These are phyloP conservation scores for Xylaria sp. DNA, from an alignment of 2,329 filamentous ascomycete species.

Conservation along the genomic window DNA sequence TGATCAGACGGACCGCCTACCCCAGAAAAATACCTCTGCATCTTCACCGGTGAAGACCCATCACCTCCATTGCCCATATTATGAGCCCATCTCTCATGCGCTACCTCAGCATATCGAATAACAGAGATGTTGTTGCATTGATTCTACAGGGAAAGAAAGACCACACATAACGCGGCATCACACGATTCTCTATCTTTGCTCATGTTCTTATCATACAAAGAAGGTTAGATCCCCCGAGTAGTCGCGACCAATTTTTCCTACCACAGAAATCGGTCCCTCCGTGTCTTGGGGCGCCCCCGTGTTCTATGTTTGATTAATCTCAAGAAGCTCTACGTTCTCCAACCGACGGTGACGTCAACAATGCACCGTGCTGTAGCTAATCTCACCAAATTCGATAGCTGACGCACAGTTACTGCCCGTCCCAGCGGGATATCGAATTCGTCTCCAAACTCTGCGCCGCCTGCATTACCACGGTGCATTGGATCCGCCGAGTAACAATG, in stretches of 20 bases:
- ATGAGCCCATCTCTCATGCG: not conserved
- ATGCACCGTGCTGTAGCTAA: not conserved
- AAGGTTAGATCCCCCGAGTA: not conserved
- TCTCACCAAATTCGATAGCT: not conserved
- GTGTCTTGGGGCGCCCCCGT: no score
- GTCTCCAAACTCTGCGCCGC: constrained; percentile 3
- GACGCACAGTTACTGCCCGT: not conserved
- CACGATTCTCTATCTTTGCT: not conserved
- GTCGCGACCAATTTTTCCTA: not conserved
- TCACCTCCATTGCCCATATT: not conserved
- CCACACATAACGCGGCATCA: no score
- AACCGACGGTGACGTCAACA: constrained; percentile 3
- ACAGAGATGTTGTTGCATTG: not conserved
- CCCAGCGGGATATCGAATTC: not conserved
- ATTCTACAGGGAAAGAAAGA: no score
- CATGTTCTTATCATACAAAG: not conserved
- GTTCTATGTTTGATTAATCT: no score
- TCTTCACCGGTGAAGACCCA: not conserved
- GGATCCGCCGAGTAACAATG: constrained; percentile 9
- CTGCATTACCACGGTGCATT: constrained; percentile 18
- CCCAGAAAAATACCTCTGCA: not conserved
- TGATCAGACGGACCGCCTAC: not conserved
- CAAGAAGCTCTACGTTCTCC: not conserved
- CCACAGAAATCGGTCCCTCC: no score
- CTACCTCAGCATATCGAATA: not conserved